Evolutionary conservation across 1,139 yeast species (phyloP).

Genomic region (Yamadazyma atmosphaerica): DNA sequence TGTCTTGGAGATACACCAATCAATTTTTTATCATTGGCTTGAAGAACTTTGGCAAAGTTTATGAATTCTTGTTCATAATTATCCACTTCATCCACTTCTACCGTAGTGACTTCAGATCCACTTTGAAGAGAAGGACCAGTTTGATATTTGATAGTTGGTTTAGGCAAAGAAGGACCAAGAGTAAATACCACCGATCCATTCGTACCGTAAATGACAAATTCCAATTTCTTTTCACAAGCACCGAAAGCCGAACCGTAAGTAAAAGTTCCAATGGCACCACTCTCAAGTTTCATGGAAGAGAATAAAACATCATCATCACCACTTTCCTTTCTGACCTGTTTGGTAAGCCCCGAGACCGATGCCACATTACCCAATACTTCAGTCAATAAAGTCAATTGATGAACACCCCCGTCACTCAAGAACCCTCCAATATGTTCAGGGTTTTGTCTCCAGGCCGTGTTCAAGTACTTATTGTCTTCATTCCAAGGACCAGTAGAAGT

Average conservation of each 20-base stretch:
- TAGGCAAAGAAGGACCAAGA: conserved; percentile 51
- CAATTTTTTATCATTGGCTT: conserved; percentile 58
- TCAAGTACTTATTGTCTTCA: conserved; percentile 60
- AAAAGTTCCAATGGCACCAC: conserved; percentile 80
- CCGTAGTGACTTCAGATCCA: conserved; percentile 45
- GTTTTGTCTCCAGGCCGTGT: conserved; percentile 79
- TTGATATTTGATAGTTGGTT: conserved; percentile 50
- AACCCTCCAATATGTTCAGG: conserved; percentile 93
- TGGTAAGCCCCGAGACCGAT: conserved; percentile 68
- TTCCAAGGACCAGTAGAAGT: conserved; percentile 81
- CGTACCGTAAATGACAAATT: conserved; percentile 71
- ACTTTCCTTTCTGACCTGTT: conserved; percentile 69
- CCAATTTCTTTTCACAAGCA: conserved; percentile 67
- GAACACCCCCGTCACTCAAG: conserved; percentile 94
- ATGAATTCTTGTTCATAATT: conserved; percentile 61
- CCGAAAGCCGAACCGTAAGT: conserved; percentile 92
- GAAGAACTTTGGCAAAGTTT: conserved; percentile 72
- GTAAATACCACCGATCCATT: conserved; percentile 72
- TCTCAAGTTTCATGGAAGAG: conserved; percentile 61
- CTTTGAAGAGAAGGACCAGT: conserved; percentile 44
- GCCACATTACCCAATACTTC: conserved; percentile 77
- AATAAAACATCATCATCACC: conserved; percentile 82
- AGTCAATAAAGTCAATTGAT: conserved; percentile 83
- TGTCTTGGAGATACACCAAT: conserved; percentile 64
- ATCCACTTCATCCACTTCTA: conserved; percentile 59